Percentiles rank a stretch among this genome's conserved stretches.
phyloP scores from a whole-genome alignment of 441 rosid genomes.

The Metrosideros polymorpha region DNA sequence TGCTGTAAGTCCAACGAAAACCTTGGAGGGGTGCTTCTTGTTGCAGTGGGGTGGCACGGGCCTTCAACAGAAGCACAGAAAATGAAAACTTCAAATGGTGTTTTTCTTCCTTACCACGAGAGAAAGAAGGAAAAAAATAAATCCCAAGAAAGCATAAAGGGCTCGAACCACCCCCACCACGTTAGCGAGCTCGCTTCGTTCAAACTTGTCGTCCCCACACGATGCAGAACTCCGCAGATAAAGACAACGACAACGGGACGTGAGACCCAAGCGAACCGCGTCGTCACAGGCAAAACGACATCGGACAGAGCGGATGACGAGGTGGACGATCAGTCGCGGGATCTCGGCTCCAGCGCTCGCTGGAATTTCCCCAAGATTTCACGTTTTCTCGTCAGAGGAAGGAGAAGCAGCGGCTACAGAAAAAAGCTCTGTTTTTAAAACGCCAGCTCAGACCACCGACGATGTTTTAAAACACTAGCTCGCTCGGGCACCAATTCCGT shows the following conservation, averaged over 20 bases:
- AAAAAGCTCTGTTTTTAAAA: neutral
- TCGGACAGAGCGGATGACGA: neutral
- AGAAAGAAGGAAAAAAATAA: neutral
- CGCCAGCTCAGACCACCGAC: neutral
- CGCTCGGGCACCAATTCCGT: neutral
- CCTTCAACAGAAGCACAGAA: neutral
- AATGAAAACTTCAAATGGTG: neutral
- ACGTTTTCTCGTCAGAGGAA: neutral
- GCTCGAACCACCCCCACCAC: neutral
- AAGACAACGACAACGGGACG: neutral
- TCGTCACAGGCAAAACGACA: neutral
- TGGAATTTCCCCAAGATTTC: neutral
- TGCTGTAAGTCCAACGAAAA: neutral
- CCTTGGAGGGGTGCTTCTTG: neutral
- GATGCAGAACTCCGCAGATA: neutral
- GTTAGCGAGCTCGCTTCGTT: neutral
- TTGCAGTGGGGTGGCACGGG: neutral
- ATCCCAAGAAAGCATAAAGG: neutral
- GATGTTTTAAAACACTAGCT: too few species aligned
- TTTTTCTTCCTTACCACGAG: neutral
- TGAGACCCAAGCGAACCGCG: neutral
- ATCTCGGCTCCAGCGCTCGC: neutral
- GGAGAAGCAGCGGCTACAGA: neutral
- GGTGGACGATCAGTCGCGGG: neutral
- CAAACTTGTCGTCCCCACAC: neutral